Base-by-base conservation (phyloP, 2,329 filamentous ascomycete species). In the Stagonosporopsis rhizophila region DNA sequence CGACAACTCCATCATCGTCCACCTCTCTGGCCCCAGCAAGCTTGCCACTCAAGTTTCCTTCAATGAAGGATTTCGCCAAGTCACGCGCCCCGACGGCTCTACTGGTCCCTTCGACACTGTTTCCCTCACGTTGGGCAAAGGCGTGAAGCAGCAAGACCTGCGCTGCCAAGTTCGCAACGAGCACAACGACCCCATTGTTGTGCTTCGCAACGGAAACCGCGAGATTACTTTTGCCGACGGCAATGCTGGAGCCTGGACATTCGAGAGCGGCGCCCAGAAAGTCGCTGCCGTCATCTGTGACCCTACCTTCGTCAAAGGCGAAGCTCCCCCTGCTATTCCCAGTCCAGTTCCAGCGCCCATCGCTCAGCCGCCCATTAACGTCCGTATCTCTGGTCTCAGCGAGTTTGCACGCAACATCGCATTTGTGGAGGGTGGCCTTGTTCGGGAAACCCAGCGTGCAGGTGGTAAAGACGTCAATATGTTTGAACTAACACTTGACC, bases 191-290 rank as follows among this genome's bases (percentile, higher is more conserved):
- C 42, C 56, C 22, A 60, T 64, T 37, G 39, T 39, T 6, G 53
- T 51, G 12, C 25, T 47, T 12, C 60, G 62, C 20, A 48, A 48
- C 35, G 32, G 38, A 6, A 65, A 59, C 49, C 45, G 46, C 30
- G 58, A 62, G 20, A 59, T 38, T 17, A 65, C 60, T 6, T 65
- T 62, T 35, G 38, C 52, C 11, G 60, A 59, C n/a, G 56, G 52
- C 6, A 38, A 28, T 6, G 38, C 17, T 7, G 56, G 49, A 30
- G 15, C 38, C 2, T 58, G 55, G 55, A 37, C 23, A 8, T 58
- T 58, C 34, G 44, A 58, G 37, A 22, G 19, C 12, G 41, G 40
- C 17, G 42, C 38, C 4, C 44, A 52, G 34, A 44, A 40, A 9
- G 55, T 58, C 4, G 20, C 27, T 17, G 37, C 48, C 14, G 45